These are phyloP conservation scores for Emmonsiellopsis sp. DNA, from an alignment of 2,329 filamentous ascomycete species.

Conservation along the genomic window DNA sequence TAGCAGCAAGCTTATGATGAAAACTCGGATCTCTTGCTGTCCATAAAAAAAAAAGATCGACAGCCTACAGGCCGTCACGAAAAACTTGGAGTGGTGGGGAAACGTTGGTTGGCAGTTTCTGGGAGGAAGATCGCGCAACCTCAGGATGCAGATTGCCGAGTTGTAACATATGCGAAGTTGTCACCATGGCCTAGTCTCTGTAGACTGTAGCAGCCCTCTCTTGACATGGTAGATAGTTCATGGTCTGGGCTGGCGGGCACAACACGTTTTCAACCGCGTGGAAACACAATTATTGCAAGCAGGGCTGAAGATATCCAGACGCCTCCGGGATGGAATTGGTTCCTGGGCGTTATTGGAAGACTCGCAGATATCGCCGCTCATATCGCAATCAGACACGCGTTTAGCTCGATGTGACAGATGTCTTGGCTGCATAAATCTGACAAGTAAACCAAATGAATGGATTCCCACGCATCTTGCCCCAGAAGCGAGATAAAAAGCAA, in stretches of 20 bases:
- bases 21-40: too few relatives aligned
- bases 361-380: neutral
- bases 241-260: neutral
- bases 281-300: neutral
- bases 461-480: neutral
- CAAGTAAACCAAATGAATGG: neutral
- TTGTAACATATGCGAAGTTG: neutral
- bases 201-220: neutral
- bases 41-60: too few relatives aligned
- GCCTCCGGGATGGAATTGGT: neutral
- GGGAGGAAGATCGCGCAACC: too few relatives aligned
- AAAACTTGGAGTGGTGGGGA: too few relatives aligned
- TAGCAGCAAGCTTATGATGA: too few relatives aligned
- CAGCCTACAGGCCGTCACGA: too few relatives aligned
- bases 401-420: neutral
- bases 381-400: neutral
- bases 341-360: neutral
- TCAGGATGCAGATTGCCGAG: too few relatives aligned
- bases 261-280: neutral
- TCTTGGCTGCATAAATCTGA: neutral
- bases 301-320: neutral
- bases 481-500: too few relatives aligned
- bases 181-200: neutral
- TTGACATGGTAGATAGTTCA: neutral
- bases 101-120: too few relatives aligned